These are phyloP conservation scores for Globisporangium middletonii DNA, from an alignment of 352 stramenopile species.

Conservation along the genomic window DNA sequence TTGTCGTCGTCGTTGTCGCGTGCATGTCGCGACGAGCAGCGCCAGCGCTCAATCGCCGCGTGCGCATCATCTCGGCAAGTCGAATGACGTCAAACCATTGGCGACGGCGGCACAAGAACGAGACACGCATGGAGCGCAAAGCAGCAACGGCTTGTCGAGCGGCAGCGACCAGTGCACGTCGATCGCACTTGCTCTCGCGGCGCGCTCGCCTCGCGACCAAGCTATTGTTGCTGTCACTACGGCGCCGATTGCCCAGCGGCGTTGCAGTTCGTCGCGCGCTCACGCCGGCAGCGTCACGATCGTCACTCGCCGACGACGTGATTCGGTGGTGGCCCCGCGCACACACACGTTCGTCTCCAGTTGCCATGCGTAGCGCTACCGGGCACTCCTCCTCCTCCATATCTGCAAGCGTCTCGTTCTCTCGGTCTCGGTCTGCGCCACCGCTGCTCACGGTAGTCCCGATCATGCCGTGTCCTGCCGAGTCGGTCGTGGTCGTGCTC, in stretches of 20 bases:
- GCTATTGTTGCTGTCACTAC: neutral
- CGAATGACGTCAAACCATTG: slow-evolving; percentile 11
- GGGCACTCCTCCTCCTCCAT: neutral
- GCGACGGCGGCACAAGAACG: slow-evolving; percentile 8
- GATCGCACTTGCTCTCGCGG: neutral
- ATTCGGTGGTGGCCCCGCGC: neutral
- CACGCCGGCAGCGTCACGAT: slow-evolving; percentile 8
- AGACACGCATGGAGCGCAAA: neutral
- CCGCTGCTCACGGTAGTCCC: slow-evolving; percentile 4
- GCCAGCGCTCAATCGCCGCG: neutral
- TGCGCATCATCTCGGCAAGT: slow-evolving; percentile 8
- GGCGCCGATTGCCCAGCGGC: neutral
- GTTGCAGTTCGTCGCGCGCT: neutral
- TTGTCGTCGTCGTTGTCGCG: too few relatives aligned
- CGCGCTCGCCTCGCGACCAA: too few relatives aligned
- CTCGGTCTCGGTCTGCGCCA: neutral
- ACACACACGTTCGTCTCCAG: neutral
- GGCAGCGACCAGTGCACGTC: neutral
- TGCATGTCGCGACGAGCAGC: too few relatives aligned
- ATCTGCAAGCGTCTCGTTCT: neutral
- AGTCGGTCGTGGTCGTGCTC: neutral
- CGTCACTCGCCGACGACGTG: neutral
- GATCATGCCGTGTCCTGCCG: slow-evolving; percentile 7
- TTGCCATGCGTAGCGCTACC: neutral
- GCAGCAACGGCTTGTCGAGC: neutral